Conservation (phyloP, 306 rosid genomes). For the Notholithocarpus densiflorus region DNA sequence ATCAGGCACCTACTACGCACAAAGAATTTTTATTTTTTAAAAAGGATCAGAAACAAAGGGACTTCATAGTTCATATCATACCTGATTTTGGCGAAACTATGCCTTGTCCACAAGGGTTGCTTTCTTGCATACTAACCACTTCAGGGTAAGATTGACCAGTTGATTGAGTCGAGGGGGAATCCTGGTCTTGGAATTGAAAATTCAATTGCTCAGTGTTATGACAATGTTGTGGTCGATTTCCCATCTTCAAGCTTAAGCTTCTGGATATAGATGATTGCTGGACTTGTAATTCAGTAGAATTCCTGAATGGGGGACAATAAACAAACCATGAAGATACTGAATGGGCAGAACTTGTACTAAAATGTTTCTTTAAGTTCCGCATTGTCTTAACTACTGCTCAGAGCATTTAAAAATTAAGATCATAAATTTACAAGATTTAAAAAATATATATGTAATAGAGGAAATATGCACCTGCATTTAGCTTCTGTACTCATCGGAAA, state of each 20-base stretch:
- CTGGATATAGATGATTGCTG: constrained; percentile 43
- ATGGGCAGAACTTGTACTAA: constrained; percentile 21
- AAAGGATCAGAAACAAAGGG: not conserved
- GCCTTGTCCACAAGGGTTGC: constrained; percentile 19
- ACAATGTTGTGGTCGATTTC: constrained; percentile 34
- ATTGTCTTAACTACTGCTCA: constrained; percentile 25
- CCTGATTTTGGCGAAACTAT: constrained; percentile 44
- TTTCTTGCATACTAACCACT: constrained; percentile 29
- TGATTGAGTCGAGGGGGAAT: constrained; percentile 66
- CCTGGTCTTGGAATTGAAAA: constrained; percentile 53
- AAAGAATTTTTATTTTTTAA: not conserved
- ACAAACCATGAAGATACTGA: constrained; percentile 18
- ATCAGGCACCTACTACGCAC: not conserved
- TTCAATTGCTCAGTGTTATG: constrained; percentile 38
- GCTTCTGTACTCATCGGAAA: constrained; percentile 24
- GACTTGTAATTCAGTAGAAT: constrained; percentile 32
- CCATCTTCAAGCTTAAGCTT: constrained; percentile 43
- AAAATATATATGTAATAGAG: constrained; percentile 6
- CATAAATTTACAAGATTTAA: constrained; percentile 22
- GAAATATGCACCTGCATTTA: constrained; percentile 23
- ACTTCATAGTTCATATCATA: constrained; percentile 3
- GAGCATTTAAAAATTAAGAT: constrained; percentile 13
- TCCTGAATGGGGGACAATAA: constrained; percentile 26
- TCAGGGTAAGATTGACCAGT: constrained; percentile 48
- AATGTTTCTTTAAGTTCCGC: constrained; percentile 34